Base-by-base conservation (phyloP, 352 stramenopile genomes). In the Globisporangium emineosum region DNA sequence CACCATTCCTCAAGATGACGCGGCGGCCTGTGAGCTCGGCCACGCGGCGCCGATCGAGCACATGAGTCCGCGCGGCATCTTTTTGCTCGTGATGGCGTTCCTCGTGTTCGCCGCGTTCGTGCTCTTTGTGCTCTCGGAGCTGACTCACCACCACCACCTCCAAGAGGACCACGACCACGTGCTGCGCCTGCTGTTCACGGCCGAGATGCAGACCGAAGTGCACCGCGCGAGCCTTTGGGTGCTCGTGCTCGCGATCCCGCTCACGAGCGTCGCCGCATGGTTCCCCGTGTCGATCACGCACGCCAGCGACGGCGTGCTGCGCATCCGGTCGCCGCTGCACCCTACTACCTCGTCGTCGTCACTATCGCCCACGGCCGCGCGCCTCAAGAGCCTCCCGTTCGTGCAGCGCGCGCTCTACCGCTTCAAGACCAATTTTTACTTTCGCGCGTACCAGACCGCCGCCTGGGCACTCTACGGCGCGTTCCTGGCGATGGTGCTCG, bases 391-490 rank as follows among this genome's bases (percentile, higher is more conserved):
- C 21, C n/a, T 60, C n/a, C 45, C 55, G 21, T 32, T 71, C 25
- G 25, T 64, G 57, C 53, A 67, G 45, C 54, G 56, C 13, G 12
- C 69, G 9, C 67, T 68, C 2, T 62, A 63, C 15, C 58, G 71
- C 21, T 76, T 79, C 52, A 70, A 66, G 21, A 70, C 65, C 49
- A 82, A 92, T 59, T 66, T 73, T 58, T 85, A 84, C 64, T 92
- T 92, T 45, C 70, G 70, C 53, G 78, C 88, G 59, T 92, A 89
- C 68, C 83, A 92, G 69, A 77, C 71, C 49, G 69, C 85, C 32
- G 81, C 66, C 1, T 90, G 83, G 81, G 67, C 50, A 13, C 66
- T 90, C 9, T 92, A 90, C 64, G 75, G 59, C 4, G 40, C 78
- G n/a, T 87, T 89, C 47, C 53, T 90, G 13, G 60, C 63, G 17